Evolutionary conservation across 805 yeast genomes (phyloP).

Genomic region (Candida argentea): DNA sequence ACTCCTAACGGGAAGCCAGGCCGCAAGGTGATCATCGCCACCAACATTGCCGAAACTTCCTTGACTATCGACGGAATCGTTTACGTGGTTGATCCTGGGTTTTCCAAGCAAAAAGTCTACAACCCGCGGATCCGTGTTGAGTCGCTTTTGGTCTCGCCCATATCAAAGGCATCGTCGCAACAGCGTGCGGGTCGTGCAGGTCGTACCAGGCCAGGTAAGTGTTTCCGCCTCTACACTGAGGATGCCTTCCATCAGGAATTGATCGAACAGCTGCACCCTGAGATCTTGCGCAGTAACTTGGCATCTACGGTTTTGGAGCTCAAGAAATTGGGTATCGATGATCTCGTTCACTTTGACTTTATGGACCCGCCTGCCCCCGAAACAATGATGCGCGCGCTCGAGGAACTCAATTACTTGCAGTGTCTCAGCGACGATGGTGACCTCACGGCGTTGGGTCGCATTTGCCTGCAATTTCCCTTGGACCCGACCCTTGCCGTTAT

Average conservation of each 20-base stretch:
- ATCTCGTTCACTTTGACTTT: constrained; percentile 93
- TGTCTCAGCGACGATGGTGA: constrained; percentile 91
- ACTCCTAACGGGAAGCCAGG: constrained; percentile 82
- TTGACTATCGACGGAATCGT: constrained; percentile 96
- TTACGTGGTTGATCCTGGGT: constrained; percentile 95
- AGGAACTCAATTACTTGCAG: constrained; percentile 82
- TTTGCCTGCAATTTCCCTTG: constrained; percentile 87
- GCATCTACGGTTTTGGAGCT: constrained; percentile 87
- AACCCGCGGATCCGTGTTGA: constrained; percentile 95
- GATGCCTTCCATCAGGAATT: constrained; percentile 92
- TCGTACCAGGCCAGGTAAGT: constrained; percentile 97
- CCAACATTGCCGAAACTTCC: constrained; percentile 97
- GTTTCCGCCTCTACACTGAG: constrained; percentile 92
- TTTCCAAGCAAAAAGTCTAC: constrained; percentile 91
- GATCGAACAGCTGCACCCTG: constrained; percentile 94
- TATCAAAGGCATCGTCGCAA: constrained; percentile 94
- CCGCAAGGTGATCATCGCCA: constrained; percentile 82
- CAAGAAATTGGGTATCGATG: constrained; percentile 91
- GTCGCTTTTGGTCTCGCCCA: constrained; percentile 87
- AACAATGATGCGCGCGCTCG: constrained; percentile 98
- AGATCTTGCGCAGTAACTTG: constrained; percentile 81
- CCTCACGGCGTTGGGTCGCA: constrained; percentile 78
- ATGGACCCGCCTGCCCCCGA: constrained; percentile 99
- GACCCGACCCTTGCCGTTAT: constrained; percentile 94
- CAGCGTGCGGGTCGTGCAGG: constrained; percentile 99